These are phyloP conservation scores for Fusarium sacchari DNA, from an alignment of 2,329 filamentous ascomycete species.

Conservation along the genomic window DNA sequence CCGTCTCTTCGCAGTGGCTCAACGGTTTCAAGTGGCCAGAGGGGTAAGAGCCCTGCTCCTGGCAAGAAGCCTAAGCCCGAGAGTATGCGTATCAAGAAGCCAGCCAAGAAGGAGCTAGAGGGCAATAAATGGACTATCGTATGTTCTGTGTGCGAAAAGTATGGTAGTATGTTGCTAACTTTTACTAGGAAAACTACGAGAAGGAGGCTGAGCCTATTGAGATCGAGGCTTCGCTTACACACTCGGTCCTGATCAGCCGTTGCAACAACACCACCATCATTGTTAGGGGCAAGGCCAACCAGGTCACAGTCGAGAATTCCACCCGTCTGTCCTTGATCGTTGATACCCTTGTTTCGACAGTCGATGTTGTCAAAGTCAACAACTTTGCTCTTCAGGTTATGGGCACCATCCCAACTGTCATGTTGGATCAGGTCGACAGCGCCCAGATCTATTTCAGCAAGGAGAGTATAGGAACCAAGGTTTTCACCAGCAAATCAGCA, in stretches of 20 bases:
- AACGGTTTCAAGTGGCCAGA: constrained; percentile 70
- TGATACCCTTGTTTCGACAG: constrained; percentile 87
- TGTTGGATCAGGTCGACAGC: constrained; percentile 93
- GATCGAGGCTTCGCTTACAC: constrained; percentile 82
- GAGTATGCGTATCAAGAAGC: constrained; percentile 85
- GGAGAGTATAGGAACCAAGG: constrained; percentile 79
- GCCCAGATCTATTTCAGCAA: constrained; percentile 87
- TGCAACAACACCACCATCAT: constrained; percentile 93
- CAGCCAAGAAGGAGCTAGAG: constrained; percentile 79
- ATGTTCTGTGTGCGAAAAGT: constrained; percentile 46
- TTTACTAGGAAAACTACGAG: constrained; percentile 84
- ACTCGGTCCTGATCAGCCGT: constrained; percentile 90
- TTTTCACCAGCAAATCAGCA: constrained; percentile 90
- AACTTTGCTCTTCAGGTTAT: constrained; percentile 96
- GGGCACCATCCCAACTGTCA: constrained; percentile 84
- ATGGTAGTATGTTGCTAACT: constrained; percentile 8
- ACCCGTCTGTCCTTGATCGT: constrained; percentile 84
- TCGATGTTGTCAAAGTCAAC: constrained; percentile 94
- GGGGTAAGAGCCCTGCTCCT: constrained; percentile 87
- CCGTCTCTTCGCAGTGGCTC: constrained; percentile 81
- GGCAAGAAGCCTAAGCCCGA: constrained; percentile 89
- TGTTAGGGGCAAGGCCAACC: constrained; percentile 92
- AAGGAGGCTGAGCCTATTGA: constrained; percentile 77
- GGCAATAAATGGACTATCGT: constrained; percentile 94
- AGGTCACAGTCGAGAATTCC: constrained; percentile 95